These are phyloP conservation scores for Xylaria sp. DNA, from an alignment of 2,329 filamentous ascomycete genomes.

Conservation along the genomic window DNA sequence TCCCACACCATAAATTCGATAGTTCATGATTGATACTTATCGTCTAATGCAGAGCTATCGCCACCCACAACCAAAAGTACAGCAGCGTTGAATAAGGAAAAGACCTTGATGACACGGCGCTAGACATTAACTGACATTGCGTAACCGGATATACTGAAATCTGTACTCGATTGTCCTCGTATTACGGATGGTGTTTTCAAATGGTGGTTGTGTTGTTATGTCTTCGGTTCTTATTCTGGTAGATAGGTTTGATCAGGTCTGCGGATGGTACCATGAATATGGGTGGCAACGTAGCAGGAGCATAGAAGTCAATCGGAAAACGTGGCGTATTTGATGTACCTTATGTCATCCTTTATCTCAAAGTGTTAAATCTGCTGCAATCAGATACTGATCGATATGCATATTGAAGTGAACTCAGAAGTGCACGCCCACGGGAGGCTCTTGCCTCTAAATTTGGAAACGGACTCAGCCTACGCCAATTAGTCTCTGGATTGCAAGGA, in stretches of 20 bases:
- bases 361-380: not conserved
- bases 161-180: not conserved
- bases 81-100: constrained; percentile 48
- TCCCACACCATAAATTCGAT: too few species aligned
- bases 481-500: too few species aligned
- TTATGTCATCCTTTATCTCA: not conserved
- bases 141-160: not conserved
- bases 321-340: not conserved
- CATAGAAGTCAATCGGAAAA: not conserved
- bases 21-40: not conserved
- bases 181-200: not conserved
- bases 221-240: not conserved
- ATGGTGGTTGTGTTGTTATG: not conserved
- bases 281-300: not conserved
- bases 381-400: not conserved
- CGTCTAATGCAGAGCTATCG: constrained; percentile 70
- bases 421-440: too few species aligned
- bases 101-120: not conserved
- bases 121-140: not conserved
- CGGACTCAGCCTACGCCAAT: too few species aligned
- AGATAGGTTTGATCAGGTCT: not conserved
- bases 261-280: constrained; percentile 2
- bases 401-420: too few species aligned
- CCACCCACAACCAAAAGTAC: constrained; percentile 81
- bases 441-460: too few species aligned